phyloP scores from a whole-genome alignment of 805 yeast species.

The Helenozyma rhizophorensis region DNA sequence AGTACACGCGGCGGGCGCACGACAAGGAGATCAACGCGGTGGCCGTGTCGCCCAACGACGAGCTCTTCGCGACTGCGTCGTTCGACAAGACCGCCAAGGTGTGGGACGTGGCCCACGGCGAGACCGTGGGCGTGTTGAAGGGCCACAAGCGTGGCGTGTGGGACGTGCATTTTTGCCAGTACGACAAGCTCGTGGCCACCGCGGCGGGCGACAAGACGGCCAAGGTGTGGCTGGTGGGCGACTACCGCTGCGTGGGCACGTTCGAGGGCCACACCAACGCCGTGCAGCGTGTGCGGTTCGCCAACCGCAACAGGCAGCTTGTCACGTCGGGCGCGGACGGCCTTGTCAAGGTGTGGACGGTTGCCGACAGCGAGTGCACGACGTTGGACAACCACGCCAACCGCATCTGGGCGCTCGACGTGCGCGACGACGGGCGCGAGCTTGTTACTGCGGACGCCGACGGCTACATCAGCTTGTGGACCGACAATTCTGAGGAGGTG shows the following conservation, averaged over 20 bases:
- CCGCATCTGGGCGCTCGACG: conserved; percentile 87
- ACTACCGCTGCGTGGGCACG: conserved; percentile 71
- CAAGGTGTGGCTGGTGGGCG: conserved; percentile 82
- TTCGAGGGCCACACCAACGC: conserved; percentile 95
- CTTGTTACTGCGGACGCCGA: conserved; percentile 92
- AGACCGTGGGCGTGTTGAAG: conserved; percentile 72
- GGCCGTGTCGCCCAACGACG: conserved; percentile 89
- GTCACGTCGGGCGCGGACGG: conserved; percentile 93
- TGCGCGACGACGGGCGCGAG: conserved; percentile 59
- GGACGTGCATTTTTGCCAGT: conserved; percentile 81
- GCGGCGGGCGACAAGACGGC: conserved; percentile 92
- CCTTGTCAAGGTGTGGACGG: conserved; percentile 85
- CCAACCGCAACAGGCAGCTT: conserved; percentile 63
- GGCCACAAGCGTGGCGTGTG: conserved; percentile 96
- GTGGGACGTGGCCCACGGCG: conserved; percentile 87
- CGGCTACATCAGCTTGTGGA: conserved; percentile 86
- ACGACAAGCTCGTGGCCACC: conserved; percentile 72
- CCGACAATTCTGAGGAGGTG: conserved; percentile 77
- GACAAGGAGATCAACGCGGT: conserved; percentile 92
- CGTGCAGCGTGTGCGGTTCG: conserved; percentile 74
- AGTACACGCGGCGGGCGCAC: conserved; percentile 91
- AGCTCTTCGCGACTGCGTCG: conserved; percentile 85
- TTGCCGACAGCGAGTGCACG: conserved; percentile 61
- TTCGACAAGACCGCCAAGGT: conserved; percentile 89
- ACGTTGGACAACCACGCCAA: conserved; percentile 90